Base-by-base conservation (phyloP, 106 monocot species). In the Gastrodia elata region DNA sequence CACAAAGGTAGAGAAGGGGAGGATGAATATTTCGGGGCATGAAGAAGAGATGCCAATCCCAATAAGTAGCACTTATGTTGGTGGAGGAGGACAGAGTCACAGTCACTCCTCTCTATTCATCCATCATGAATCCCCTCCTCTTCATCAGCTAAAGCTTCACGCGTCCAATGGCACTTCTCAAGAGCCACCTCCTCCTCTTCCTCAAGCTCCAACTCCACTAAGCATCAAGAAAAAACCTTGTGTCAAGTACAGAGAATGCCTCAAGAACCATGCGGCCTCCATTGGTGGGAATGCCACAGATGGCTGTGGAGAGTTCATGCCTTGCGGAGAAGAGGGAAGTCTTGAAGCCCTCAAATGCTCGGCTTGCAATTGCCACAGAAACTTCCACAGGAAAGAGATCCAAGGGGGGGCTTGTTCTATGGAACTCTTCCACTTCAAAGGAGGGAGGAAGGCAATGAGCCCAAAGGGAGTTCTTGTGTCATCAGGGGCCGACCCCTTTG, bases 301-400 rank as follows among this genome's bases (percentile, higher is more conserved):
- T 71, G 89, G 89, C 7, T 90, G 89, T 73, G 89, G 89, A 33
- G 89, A 90, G 84, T 90, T 90, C 89, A 90, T 90, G 89, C 86
- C 89, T 8, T 77, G 73, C 40, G 89, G 89, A 25, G 86, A 84
- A 64, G 89, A 90, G 25, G 89, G 89, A 6, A 86, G 82, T 1
- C 46, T 86, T 34, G 89, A 90, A 55, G 81, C 89, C 52, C 68
- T 90, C 18, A 79, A 76, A 20, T 90, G 89, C 84, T 81, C 89
- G 1, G 89, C 86, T 36, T 90, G 89, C 75, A 70, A 38, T 65
- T 90, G 89, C 82, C 89, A 90, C 80, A 74, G 89, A 52, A 90
- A 90, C 67, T 90, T 90, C 80, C 89, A 90, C 80, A 71, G 89
- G 28, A 90, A 86, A 70, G 86, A 86, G 57, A 13, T 68, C 1